phyloP scores from a whole-genome alignment of 2,329 filamentous ascomycete genomes.

The Fusarium subglutinans region DNA sequence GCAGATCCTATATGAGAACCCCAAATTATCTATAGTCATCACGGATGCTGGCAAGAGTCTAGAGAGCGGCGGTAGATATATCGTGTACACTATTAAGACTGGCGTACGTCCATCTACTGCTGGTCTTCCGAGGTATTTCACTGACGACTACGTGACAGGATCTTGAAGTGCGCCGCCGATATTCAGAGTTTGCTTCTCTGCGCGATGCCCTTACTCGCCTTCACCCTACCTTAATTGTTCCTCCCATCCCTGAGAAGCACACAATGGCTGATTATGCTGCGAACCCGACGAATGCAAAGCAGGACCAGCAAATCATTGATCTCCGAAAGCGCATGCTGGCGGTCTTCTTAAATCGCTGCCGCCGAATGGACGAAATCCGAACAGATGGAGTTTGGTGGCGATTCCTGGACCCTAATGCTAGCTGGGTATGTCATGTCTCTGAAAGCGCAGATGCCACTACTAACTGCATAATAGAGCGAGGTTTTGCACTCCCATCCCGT shows the following conservation, averaged over 20 bases:
- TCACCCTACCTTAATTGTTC: slow-evolving; percentile 94
- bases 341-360: slow-evolving; percentile 93
- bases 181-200: slow-evolving; percentile 95
- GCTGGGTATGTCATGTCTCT: slow-evolving; percentile 75
- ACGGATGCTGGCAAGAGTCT: slow-evolving; percentile 94
- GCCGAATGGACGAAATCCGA: slow-evolving; percentile 89
- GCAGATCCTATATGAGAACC: slow-evolving; percentile 96
- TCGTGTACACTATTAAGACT: slow-evolving; percentile 96
- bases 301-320: slow-evolving; percentile 97
- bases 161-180: slow-evolving; percentile 91
- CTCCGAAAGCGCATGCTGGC: slow-evolving; percentile 95
- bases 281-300: slow-evolving; percentile 96
- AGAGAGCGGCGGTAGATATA: slow-evolving; percentile 91
- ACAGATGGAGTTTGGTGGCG: slow-evolving; percentile 98
- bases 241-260: slow-evolving; percentile 98
- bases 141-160: slow-evolving; percentile 66
- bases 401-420: slow-evolving; percentile 96
- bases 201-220: slow-evolving; percentile 88
- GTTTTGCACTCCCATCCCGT: slow-evolving; percentile 94
- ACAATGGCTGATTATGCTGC: slow-evolving; percentile 98
- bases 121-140: background rate
- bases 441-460: background rate
- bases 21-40: slow-evolving; percentile 88
- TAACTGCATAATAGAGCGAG: slow-evolving; percentile 72
- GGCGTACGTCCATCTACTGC: slow-evolving; percentile 68